Evolutionary conservation across 768 basidiomycete species (phyloP), one percentile per base, ranked within the genome.

Genomic region (Boletus coccyginus): DNA sequence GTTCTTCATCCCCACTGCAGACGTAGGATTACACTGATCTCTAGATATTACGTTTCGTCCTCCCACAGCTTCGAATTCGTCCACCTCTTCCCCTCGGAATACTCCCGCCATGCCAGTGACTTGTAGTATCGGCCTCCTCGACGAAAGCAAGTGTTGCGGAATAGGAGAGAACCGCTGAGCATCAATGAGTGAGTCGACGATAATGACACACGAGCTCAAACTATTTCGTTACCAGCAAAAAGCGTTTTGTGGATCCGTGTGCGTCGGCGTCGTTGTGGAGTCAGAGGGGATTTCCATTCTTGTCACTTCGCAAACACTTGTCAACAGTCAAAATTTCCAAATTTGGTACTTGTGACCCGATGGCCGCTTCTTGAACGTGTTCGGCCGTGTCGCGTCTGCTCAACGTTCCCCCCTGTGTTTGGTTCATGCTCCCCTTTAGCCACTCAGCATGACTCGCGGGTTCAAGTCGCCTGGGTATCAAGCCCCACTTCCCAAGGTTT

Each of bases 401-500:
- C 3, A 6, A 14, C 42, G 45, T 46, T 50, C 27, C 61, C n/a
- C 55, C 66, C 66, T 59, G 58, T 66, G 58, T 57, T 27, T 17
- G 24, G 50, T 61, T 36, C 24, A 52, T 46, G 45, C 39, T 53
- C 47, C 31, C 36, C 21, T 42, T 19, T 51, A n/a, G 29, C 52
- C 42, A 24, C 24, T 45, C 16, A 29, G 46, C 56, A 78, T 78
- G 77, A 70, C 74, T 36, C 76, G 77, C 38, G 75, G 75, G 7
- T 62, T 65, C 36, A 70, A 70, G 44, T 73, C 74, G 0, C 74
- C 77, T 29, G 66, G 65, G 24, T 66, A 68, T 46, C 77, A 77
- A 45, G 61, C 49, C 5, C 67, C 73, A 3, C 70, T 90, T 36
- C 89, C 89, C 35, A 85, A 83, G 57, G 84, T 84, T n/a, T 81